Evolutionary conservation across 116 monocot species (phyloP), one percentile per base, ranked within the genome.

Genomic region (Phalaenopsis hybrid): DNA sequence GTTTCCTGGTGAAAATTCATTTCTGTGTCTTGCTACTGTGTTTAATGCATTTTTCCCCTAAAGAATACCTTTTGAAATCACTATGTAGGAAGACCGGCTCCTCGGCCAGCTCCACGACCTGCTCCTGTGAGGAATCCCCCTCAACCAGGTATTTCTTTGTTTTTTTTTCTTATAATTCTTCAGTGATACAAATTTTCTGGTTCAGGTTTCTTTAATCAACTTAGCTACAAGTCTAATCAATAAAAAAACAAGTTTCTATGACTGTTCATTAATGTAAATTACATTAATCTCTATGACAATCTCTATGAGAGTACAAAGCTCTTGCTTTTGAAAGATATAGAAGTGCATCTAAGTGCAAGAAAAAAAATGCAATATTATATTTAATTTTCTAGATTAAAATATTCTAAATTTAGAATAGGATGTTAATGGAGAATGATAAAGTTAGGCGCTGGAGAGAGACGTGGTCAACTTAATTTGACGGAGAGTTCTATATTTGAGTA

Each of bases 111-210:
- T 31, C 85, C 89, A 65, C 87, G 83, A 15, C 59, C 81, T 46
- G 81, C 87, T 80, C 87, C 90, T 48, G 37, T 90, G 58, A 87
- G 90, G 51, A 90, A 90, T 65, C 85, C 90, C 33, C 90, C 87
- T 61, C 90, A 90, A 81, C 85, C 87, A 83, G 85, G 90, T 87
- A 84, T 16, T 16, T 55, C 16, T 16, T 41, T 4, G 41, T 55
- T 16, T 20, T 0, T 31, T 8, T 57, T 57, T 13, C 28, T 73
- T 20, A n/a, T 58, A 10, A 25, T 28, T 2, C 4, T 37, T 6
- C 13, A 13, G 12, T 48, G 48, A 48, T 48, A 41, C 48, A 48
- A 48, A 48, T 48, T 48, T 48, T 48, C 48, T 48, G 8, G 10
- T 48, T 48, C 48, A 48, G 4, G 13, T 5, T 65, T 8, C 23